Evolutionary conservation across 257 asterid genomes (phyloP).

Genomic region (Coffea canephora): DNA sequence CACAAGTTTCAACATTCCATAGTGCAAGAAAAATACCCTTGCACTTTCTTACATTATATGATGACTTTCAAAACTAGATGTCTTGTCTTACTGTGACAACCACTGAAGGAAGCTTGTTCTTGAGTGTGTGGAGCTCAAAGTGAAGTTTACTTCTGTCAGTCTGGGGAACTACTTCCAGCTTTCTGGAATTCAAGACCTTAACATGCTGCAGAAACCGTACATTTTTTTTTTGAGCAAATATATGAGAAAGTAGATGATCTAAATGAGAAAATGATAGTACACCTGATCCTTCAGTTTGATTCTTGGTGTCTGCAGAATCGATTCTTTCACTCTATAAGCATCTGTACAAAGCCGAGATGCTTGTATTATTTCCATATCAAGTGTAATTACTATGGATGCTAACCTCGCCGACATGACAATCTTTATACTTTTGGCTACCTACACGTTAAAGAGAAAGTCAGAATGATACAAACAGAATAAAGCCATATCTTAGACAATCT

Average conservation of each 20-base stretch:
- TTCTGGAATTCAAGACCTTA: slow-evolving; percentile 44
- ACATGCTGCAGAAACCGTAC: slow-evolving; percentile 50
- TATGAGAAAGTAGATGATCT: background rate
- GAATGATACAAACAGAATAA: background rate
- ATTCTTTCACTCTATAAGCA: slow-evolving; percentile 62
- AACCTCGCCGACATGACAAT: slow-evolving; percentile 57
- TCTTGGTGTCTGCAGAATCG: slow-evolving; percentile 60
- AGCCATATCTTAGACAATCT: no score
- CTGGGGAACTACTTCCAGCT: slow-evolving; percentile 58
- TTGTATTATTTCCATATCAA: slow-evolving; percentile 63
- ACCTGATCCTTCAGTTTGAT: slow-evolving; percentile 77
- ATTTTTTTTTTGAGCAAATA: background rate
- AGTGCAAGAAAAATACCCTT: background rate
- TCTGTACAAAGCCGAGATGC: slow-evolving; percentile 61
- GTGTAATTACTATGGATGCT: slow-evolving; percentile 65
- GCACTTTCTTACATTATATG: background rate
- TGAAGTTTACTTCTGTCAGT: slow-evolving; percentile 55
- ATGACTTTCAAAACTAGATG: background rate
- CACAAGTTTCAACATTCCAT: background rate
- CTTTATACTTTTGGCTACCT: slow-evolving; percentile 86
- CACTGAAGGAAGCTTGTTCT: slow-evolving; percentile 63
- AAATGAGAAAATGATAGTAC: slow-evolving; percentile 1
- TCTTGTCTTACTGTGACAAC: slow-evolving; percentile 65
- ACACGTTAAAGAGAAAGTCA: slow-evolving; percentile 25
- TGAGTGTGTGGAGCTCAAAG: slow-evolving; percentile 61